Evolutionary conservation across 345 rosid genomes (phyloP).

Genomic region (Corchorus capsularis): DNA sequence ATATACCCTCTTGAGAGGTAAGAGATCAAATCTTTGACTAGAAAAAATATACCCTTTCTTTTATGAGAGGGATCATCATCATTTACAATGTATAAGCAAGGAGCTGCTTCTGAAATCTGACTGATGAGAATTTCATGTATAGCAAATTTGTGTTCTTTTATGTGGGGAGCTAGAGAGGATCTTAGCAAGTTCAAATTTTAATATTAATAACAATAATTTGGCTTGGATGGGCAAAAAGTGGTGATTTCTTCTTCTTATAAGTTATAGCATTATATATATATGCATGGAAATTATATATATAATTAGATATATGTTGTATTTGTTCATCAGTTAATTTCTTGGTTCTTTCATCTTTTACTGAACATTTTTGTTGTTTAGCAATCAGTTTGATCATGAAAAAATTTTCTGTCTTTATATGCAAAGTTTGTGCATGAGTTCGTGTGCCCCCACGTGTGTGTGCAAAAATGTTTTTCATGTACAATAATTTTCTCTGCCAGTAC

Average conservation of each 20-base stretch:
- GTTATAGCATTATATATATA: not conserved
- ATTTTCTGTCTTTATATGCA: not conserved
- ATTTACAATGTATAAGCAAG: conserved; percentile 10
- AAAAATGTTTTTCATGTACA: not conserved
- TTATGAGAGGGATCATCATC: not conserved
- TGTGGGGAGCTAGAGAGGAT: not conserved
- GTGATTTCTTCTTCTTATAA: no score
- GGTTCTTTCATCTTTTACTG: not conserved
- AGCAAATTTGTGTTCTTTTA: conserved; percentile 8
- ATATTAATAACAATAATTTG: conserved; percentile 9
- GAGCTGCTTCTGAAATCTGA: not conserved
- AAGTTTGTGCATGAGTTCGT: not conserved
- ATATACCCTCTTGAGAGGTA: not conserved
- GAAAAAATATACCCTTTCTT: not conserved
- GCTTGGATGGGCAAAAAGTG: not conserved
- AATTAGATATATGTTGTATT: not conserved
- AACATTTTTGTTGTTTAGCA: conserved; percentile 6
- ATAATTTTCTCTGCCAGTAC: not conserved
- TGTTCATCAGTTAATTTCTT: conserved; percentile 3
- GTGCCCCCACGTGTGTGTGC: not conserved
- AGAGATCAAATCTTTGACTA: not conserved
- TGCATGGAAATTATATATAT: not conserved
- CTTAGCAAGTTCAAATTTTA: not conserved
- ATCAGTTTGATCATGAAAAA: not conserved
- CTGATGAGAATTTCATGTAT: conserved; percentile 18